A percentile compares a stretch with the other conserved stretches of the same genome.
These are phyloP conservation scores for Samsoniella hepiali DNA, from an alignment of 2,329 filamentous ascomycete genomes.

Conservation along the genomic window DNA sequence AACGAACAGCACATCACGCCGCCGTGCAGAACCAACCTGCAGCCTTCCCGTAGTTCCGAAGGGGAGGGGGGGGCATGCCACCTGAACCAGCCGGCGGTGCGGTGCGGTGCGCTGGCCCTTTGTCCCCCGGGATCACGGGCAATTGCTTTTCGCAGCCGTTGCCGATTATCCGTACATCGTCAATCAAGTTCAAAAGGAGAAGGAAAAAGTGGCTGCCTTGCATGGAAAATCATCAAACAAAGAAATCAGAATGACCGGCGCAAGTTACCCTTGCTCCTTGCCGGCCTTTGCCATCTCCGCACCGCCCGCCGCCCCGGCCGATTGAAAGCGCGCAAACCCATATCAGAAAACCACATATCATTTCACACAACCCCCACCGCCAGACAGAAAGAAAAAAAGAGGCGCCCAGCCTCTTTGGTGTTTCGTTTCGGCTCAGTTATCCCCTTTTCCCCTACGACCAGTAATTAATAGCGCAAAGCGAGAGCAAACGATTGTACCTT, in stretches of 20 bases:
- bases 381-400: background rate
- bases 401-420: background rate
- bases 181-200: no score
- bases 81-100: background rate
- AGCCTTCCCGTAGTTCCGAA: background rate
- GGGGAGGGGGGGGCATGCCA: background rate
- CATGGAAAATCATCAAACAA: background rate
- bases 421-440: background rate
- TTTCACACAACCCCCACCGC: background rate
- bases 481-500: background rate
- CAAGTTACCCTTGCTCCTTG: background rate
- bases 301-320: background rate
- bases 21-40: background rate
- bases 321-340: background rate
- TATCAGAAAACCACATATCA: background rate
- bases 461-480: background rate
- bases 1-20: background rate
- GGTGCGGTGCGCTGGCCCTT: background rate
- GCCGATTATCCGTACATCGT: constrained; percentile 11
- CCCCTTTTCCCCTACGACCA: background rate
- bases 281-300: background rate
- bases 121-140: background rate
- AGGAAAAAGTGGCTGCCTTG: constrained; percentile 1
- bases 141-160: constrained; percentile 9
- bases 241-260: background rate